Base-by-base conservation (phyloP, 202 grass and related monocot genomes). In the Tripidium arundinaceum region DNA sequence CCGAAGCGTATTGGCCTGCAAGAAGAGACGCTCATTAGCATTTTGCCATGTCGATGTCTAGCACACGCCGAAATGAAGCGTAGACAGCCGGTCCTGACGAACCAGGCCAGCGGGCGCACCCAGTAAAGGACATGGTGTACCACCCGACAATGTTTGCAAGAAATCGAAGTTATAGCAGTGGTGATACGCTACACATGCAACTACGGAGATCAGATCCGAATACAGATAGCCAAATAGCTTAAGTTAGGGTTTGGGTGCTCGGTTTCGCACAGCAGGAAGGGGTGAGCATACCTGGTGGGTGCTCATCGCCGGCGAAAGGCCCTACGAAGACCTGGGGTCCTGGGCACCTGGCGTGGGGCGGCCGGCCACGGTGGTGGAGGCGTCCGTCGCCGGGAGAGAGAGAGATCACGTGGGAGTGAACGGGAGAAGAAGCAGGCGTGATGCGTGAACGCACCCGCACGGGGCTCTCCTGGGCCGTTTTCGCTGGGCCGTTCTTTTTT, bases 1-100 rank as follows among this genome's bases (percentile, higher is more conserved):
- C 4, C 95, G 81, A 73, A 98, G 82, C 11, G 92, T 78, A 83
- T 89, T 94, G 18, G 95, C 92, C 92, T 98, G 39, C 63, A 24
- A 87, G 58, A 72, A 54, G 29, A 55, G 88, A 57, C 71, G 61
- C 65, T 10, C 73, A 61, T 60, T 37, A 70, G 11, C 11, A 19
- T 18, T 12, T 10, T 59, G 27, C 6, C 18, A 76, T 58, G 18
- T 15, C 18, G 9, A 75, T 58, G 71, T 42, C 26, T 27, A 67
- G 36, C 24, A 25, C 75, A 22, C 37, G 36, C 14, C 29, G 9
- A 7, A 71, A 70, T 29, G 21, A 62, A 74, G n/a, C n/a, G n/a
- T n/a, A n/a, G n/a, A n/a, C n/a, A n/a, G n/a, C n/a, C n/a, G n/a
- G n/a, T n/a, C n/a, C n/a, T n/a, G n/a, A n/a, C n/a, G n/a, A n/a